Evolutionary conservation across 495 filamentous ascomycete species (phyloP).

Genomic region (Penicillium cinerascens): DNA sequence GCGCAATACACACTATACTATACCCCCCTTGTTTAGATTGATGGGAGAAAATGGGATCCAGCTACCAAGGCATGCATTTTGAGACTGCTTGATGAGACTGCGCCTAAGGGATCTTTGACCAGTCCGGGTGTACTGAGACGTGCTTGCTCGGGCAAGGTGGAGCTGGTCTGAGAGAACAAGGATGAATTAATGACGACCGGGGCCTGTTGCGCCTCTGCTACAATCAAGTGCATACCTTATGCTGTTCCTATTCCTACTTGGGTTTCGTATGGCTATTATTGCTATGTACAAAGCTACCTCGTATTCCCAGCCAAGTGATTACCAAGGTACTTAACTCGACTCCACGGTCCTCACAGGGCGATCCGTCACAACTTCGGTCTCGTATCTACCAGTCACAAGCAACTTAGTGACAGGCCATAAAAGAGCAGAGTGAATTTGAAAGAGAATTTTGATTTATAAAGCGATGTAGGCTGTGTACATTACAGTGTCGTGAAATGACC

Average conservation of each 20-base stretch:
- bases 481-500: conserved; percentile 28
- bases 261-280: neutral
- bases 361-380: conserved; percentile 24
- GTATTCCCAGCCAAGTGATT: too few species aligned
- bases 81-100: neutral
- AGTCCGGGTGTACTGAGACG: neutral
- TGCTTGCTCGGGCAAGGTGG: neutral
- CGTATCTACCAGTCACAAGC: conserved; percentile 19
- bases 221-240: neutral
- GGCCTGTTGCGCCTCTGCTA: neutral
- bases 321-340: neutral
- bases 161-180: neutral
- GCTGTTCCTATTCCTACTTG: neutral
- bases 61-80: too few species aligned
- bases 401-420: conserved; percentile 9
- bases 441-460: conserved; percentile 11
- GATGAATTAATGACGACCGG: neutral
- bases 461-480: conserved; percentile 27
- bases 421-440: neutral
- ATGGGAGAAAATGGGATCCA: neutral
- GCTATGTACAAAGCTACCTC: neutral
- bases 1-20: conserved; percentile 1
- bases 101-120: neutral
- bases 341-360: neutral
- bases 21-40: conserved; percentile 1